These are phyloP conservation scores for Oxytropis ochrocephala DNA, from an alignment of 306 rosid species.

Conservation along the genomic window DNA sequence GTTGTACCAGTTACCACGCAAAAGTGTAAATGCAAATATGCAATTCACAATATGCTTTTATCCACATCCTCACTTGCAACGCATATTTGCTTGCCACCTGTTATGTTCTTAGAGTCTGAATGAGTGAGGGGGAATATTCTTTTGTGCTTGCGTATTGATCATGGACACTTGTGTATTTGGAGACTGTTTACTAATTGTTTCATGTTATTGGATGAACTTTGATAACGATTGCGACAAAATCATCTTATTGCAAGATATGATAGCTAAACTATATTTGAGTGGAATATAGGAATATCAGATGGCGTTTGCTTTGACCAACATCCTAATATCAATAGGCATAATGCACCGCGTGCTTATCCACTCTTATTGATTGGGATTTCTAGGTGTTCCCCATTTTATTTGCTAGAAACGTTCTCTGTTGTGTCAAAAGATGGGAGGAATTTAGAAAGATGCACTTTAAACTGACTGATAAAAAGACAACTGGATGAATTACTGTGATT, in stretches of 20 bases:
- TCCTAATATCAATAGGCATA: not conserved
- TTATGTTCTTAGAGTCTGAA: not conserved
- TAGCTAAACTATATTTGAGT: not conserved
- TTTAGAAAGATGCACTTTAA: not conserved
- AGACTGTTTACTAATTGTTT: not conserved
- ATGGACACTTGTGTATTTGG: not conserved
- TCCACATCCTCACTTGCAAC: constrained; percentile 13
- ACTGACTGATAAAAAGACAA: not conserved
- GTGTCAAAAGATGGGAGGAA: not conserved
- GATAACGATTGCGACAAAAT: not conserved
- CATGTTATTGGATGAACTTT: not conserved
- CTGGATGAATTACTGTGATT: not conserved
- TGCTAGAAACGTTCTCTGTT: not conserved
- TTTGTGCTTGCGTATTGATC: constrained; percentile 1
- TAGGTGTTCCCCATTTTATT: not conserved
- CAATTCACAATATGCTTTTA: not conserved
- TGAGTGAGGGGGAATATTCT: not conserved
- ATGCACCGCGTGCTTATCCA: not conserved
- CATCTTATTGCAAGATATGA: not conserved
- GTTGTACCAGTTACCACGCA: not conserved
- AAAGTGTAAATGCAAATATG: not conserved
- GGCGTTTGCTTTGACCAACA: not conserved
- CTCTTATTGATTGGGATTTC: not conserved
- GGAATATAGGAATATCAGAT: not conserved
- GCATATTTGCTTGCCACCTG: constrained; percentile 1